Evolutionary conservation across 345 rosid genomes (phyloP).

Genomic region (Citrus medica): DNA sequence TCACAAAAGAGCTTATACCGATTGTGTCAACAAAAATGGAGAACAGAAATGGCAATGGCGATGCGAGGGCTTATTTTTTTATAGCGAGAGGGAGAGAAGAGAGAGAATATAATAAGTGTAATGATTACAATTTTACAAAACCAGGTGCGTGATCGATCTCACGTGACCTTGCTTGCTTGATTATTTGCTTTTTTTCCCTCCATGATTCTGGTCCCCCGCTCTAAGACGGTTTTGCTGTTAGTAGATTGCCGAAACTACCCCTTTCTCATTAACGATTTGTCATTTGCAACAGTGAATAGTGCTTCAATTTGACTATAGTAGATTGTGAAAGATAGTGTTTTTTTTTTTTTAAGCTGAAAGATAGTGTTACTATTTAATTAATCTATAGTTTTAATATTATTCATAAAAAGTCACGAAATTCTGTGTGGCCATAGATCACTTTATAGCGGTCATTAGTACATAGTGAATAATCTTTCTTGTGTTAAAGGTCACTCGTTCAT

Average conservation of each 20-base stretch:
- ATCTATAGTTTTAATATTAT: no score
- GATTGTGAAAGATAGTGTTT: no score
- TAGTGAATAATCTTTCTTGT: no score
- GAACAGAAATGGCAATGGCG: no score
- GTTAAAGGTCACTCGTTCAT: neutral
- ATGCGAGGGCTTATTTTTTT: no score
- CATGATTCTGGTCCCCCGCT: neutral
- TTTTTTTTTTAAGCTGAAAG: no score
- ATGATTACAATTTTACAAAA: neutral
- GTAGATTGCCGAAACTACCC: neutral
- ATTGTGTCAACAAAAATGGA: no score
- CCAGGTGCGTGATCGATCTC: neutral
- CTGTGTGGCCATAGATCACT: no score
- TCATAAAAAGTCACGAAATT: no score
- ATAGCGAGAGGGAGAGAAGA: neutral
- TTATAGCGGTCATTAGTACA: no score
- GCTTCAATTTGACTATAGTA: neutral
- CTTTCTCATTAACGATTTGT: neutral
- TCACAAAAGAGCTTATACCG: no score
- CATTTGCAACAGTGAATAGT: neutral
- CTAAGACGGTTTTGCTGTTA: neutral
- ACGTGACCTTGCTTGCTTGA: slow-evolving; percentile 1
- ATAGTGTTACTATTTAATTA: no score
- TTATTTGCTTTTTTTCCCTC: neutral
- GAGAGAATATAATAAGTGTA: neutral